phyloP scores from a whole-genome alignment of 2,329 filamentous ascomycete species.

The Diaporthe humulicola region DNA sequence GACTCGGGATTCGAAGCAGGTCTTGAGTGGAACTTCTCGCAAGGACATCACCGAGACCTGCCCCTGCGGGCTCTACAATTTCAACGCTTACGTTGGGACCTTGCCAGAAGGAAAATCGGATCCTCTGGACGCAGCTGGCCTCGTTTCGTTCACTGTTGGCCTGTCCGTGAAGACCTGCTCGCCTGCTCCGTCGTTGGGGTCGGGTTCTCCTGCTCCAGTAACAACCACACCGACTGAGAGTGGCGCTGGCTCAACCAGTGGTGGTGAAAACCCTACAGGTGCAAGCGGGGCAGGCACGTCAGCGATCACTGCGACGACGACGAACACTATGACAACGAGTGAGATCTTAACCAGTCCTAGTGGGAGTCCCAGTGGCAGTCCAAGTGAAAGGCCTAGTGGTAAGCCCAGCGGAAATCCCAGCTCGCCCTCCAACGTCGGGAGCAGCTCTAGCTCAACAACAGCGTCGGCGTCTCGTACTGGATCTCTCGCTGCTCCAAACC shows the following conservation, averaged over 20 bases:
- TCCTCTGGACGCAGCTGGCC: conserved; percentile 52
- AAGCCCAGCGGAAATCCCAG: conserved; percentile 31
- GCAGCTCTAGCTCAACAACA: not conserved
- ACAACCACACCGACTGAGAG: conserved; percentile 40
- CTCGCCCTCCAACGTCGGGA: not conserved
- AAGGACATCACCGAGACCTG: conserved; percentile 64
- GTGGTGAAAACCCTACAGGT: not conserved
- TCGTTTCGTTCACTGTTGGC: conserved; percentile 46
- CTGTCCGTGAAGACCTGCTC: conserved; percentile 47
- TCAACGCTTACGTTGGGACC: conserved; percentile 68
- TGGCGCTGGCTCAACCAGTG: conserved; percentile 29
- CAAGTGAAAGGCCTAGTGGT: conserved; percentile 31
- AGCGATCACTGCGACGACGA: not conserved
- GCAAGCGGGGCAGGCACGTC: not conserved
- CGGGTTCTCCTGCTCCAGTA: conserved; percentile 41
- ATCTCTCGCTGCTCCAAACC: conserved; percentile 31
- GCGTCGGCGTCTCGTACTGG: not conserved
- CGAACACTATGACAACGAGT: not conserved
- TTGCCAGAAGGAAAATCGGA: conserved; percentile 56
- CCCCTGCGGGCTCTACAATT: conserved; percentile 68
- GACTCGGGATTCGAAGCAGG: conserved; percentile 53
- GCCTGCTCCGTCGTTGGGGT: conserved; percentile 41
- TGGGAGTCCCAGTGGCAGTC: conserved; percentile 32
- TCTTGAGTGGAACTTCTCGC: conserved; percentile 61
- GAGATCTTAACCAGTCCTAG: not conserved